Base-by-base conservation (phyloP, 352 stramenopile species). In the Pythium scleroteichum region DNA sequence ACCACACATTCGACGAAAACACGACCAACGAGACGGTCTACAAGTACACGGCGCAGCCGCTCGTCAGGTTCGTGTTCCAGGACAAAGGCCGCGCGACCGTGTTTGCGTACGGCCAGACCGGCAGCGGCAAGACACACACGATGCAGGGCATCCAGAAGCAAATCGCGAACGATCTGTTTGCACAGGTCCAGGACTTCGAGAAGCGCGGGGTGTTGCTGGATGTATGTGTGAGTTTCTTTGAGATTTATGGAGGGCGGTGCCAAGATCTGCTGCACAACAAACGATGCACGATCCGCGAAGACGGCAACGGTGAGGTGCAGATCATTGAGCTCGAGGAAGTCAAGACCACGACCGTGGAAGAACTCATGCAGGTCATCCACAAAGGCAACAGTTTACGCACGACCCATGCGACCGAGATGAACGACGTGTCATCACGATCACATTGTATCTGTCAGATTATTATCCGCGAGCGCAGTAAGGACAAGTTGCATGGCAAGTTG, bases 91-190 rank as follows among this genome's bases (percentile, higher is more conserved):
- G 96, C 12, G 97, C 96, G 2, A 99, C 97, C 1, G 89, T 98
- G 23, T 99, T 99, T 78, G 96, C 95, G 1, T 99, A 99, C 75
- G 97, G 97, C 7, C 97, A 99, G 78, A 98, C 94, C 5, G 94
- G 95, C 24, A 92, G 82, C 0, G 94, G 94, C 10, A 98, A 98
- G 64, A 98, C 90, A 46, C 79, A 78, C 66, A 87, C 81, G 35
- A 78, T 98, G 95, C 95, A 92, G 63, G 82, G 85, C 5, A 93
- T 95, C 23, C 82, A 95, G 57, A 82, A 78, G 26, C 75, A 91
- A 20, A 90, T 91, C 51, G 82, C 82, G 1, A 76, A 73, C 3
- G 83, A 93, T 52, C 71, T 93, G 10, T 95, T 93, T 61, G 83
- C 69, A 1, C 78, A 92, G 46, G 67, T 87, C 5, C 62, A 91